Conservation (phyloP, 768 basidiomycete species). For the Russula earlei region DNA sequence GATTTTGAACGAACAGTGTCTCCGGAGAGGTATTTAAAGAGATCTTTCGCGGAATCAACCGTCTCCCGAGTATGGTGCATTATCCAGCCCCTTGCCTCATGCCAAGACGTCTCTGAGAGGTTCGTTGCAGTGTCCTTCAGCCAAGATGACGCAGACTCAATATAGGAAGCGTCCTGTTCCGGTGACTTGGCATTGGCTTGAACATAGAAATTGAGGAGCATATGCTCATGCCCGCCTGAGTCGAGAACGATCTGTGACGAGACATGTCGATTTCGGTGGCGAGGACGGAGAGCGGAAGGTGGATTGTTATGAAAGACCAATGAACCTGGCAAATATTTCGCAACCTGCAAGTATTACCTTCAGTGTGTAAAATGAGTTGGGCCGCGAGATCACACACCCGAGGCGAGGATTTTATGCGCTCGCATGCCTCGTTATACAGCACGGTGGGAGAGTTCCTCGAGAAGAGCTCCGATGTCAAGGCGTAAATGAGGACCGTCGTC, state of each 20-base stretch:
- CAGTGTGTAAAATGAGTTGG: not conserved
- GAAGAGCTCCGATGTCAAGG: conserved; percentile 74
- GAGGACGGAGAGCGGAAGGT: conserved; percentile 62
- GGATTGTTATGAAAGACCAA: conserved; percentile 76
- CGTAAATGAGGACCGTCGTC: conserved; percentile 66
- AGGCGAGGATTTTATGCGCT: conserved; percentile 38
- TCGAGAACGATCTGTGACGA: conserved; percentile 71
- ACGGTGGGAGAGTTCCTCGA: conserved; percentile 85
- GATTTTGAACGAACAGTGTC: conserved; percentile 36
- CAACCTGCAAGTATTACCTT: conserved; percentile 37
- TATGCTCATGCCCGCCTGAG: conserved; percentile 65
- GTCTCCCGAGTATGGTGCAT: conserved; percentile 33
- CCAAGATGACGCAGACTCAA: conserved; percentile 38
- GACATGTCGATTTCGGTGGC: conserved; percentile 76
- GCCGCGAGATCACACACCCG: conserved; percentile 28
- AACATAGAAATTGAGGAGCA: conserved; percentile 78
- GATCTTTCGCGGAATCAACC: conserved; percentile 37
- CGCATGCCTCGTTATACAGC: conserved; percentile 54
- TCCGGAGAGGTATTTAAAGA: conserved; percentile 70
- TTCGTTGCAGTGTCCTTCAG: conserved; percentile 30
- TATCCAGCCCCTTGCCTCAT: conserved; percentile 42
- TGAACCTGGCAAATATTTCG: conserved; percentile 57
- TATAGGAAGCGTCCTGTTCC: conserved; percentile 32
- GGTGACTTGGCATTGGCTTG: conserved; percentile 46
- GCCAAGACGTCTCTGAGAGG: conserved; percentile 45